Evolutionary conservation across 2,329 filamentous ascomycete species (phyloP), one percentile per base, ranked within the genome.

Genomic region (Penicillium griseofulvum): DNA sequence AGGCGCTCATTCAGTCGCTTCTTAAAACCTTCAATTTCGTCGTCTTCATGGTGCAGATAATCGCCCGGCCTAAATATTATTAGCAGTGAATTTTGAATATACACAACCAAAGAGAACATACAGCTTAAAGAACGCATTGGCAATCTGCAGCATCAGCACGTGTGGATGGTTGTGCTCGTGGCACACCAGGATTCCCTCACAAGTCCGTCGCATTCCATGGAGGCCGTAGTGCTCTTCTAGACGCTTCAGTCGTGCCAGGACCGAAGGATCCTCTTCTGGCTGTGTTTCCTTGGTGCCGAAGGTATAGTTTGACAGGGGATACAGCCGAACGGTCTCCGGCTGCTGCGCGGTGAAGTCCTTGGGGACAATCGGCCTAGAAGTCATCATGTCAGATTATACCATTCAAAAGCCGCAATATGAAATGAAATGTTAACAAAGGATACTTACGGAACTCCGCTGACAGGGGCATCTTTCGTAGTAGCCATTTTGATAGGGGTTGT

Each of bases 81-180:
- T 38, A 57, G 50, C 43, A 38, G 26, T 28, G n/a, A 5, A 46
- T 44, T 33, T 12, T 17, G 17, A 14, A 24, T 37, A 16, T 22
- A 17, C 9, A 17, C 14, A 37, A 19, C 29, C 26, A 24, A 28
- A 14, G 34, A n/a, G 26, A 44, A 69, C 79, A 16, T 76, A 87
- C 74, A 99, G 84, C 79, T 99, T 99, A 81, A 99, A 99, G 80
- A 99, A 99, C 24, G 94, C 93, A 74, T 99, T 99, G 50, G 94
- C 94, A 68, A 99, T 99, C 81, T 99, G 94, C 60, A 99, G 83
- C 94, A 99, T 97, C 64, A 99, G 80, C 61, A 99, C 96, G 75
- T 99, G 94, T 14, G 94, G 94, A 75, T 97, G 94, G 78, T 97
- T 97, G 81, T 97, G 93, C 77, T 99, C 94, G 74, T 99, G 94